phyloP scores from a whole-genome alignment of 1,139 yeast genomes.

The Hansenula lynferdii region DNA sequence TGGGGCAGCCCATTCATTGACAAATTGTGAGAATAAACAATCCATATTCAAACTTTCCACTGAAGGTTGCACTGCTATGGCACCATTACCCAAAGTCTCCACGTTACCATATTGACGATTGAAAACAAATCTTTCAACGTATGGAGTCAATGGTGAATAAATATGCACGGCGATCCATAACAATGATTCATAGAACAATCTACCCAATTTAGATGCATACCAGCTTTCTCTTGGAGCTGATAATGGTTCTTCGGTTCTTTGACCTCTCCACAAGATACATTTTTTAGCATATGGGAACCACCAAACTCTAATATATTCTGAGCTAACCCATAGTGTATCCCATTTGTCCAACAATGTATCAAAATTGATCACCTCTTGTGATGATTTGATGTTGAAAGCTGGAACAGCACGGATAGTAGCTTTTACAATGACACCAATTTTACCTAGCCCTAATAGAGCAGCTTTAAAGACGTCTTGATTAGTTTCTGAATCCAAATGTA shows the following conservation, averaged over 20 bases:
- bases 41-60: conserved; percentile 94
- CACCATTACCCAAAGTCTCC: conserved; percentile 65
- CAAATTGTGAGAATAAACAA: conserved; percentile 90
- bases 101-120: conserved; percentile 75
- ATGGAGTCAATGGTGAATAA: conserved; percentile 73
- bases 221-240: conserved; percentile 72
- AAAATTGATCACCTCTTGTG: conserved; percentile 77
- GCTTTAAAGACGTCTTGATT: conserved; percentile 76
- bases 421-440: conserved; percentile 82
- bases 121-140: conserved; percentile 79
- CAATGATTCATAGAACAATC: conserved; percentile 72
- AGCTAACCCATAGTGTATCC: conserved; percentile 77
- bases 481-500: conserved; percentile 64
- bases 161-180: conserved; percentile 77
- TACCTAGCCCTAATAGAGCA: conserved; percentile 83
- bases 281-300: conserved; percentile 93
- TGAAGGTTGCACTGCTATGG: conserved; percentile 69
- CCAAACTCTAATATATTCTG: conserved; percentile 94
- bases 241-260: conserved; percentile 56
- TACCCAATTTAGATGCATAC: conserved; percentile 79
- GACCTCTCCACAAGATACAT: conserved; percentile 89
- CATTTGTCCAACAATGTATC: conserved; percentile 63
- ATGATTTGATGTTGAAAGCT: conserved; percentile 71
- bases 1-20: conserved; percentile 96
- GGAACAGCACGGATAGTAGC: conserved; percentile 90